These are phyloP conservation scores for Afroboletus lepidellus DNA, from an alignment of 1,284 basidiomycete species.

Conservation along the genomic window DNA sequence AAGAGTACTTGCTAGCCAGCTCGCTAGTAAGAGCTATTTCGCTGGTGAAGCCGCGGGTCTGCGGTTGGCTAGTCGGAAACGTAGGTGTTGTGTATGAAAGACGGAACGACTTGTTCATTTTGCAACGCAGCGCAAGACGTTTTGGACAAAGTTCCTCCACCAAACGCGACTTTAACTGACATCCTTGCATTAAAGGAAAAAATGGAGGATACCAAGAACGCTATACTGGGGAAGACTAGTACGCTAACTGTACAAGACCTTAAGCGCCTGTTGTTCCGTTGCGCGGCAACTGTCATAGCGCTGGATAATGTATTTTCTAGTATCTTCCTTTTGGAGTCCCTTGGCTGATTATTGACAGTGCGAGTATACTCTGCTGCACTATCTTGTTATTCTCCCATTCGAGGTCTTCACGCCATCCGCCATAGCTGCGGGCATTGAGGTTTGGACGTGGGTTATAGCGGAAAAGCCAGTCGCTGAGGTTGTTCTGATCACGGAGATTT, in stretches of 20 bases:
- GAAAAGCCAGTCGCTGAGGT: slow-evolving; percentile 77
- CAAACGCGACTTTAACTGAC: slow-evolving; percentile 54
- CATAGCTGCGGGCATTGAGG: slow-evolving; percentile 85
- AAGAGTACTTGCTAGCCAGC: slow-evolving; percentile 75
- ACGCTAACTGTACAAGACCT: slow-evolving; percentile 77
- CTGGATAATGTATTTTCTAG: slow-evolving; percentile 54
- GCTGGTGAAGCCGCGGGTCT: slow-evolving; percentile 85
- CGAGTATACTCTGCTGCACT: slow-evolving; percentile 85
- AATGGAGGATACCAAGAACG: slow-evolving; percentile 65
- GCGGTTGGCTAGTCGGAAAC: slow-evolving; percentile 57
- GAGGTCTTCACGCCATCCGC: slow-evolving; percentile 86
- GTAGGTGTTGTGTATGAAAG: slow-evolving; percentile 32
- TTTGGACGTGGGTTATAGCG: slow-evolving; percentile 96
- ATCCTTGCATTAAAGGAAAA: slow-evolving; percentile 68
- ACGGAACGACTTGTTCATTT: neutral
- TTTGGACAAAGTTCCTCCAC: slow-evolving; percentile 62
- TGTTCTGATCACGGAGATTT: slow-evolving; percentile 81
- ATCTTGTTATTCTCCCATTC: slow-evolving; percentile 87
- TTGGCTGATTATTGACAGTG: slow-evolving; percentile 45
- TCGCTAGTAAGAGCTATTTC: slow-evolving; percentile 84
- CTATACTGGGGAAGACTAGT: slow-evolving; percentile 71
- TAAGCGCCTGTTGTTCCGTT: slow-evolving; percentile 84
- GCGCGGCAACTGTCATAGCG: slow-evolving; percentile 77
- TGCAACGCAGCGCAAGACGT: slow-evolving; percentile 46
- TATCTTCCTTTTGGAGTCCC: neutral